Conservation (phyloP, 768 basidiomycete species). For the Leccinellum rugosiceps region DNA sequence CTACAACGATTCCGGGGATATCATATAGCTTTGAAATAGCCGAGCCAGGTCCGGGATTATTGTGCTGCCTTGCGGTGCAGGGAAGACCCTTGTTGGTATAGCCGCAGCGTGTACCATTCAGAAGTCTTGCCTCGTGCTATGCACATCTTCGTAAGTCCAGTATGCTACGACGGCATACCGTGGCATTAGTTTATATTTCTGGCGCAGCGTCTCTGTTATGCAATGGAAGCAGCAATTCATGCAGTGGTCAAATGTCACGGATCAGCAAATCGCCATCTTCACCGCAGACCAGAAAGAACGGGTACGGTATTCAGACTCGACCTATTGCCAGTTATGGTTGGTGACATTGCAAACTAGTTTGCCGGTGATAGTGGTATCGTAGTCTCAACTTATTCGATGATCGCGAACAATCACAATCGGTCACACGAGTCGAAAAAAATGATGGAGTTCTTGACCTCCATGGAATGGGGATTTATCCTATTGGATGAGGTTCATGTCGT, state of each 20-base stretch:
- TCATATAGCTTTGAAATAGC: constrained; percentile 38
- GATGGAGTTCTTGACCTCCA: constrained; percentile 97
- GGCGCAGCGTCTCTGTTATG: constrained; percentile 80
- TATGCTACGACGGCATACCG: background rate
- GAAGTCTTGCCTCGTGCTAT: constrained; percentile 95
- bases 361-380: constrained; percentile 97
- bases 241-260: constrained; percentile 97
- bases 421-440: constrained; percentile 99
- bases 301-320: constrained; percentile 39
- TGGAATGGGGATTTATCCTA: constrained; percentile 99
- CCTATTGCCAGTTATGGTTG: background rate
- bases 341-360: constrained; percentile 54
- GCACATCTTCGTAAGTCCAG: constrained; percentile 87
- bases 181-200: constrained; percentile 8
- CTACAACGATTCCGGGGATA: background rate
- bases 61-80: constrained; percentile 96
- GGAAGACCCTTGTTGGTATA: constrained; percentile 97
- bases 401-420: constrained; percentile 95
- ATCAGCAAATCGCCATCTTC: constrained; percentile 96
- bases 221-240: constrained; percentile 99
- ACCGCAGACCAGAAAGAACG: constrained; percentile 98
- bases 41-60: constrained; percentile 98
- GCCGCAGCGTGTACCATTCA: constrained; percentile 99
- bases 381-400: constrained; percentile 99
- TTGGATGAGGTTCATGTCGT: constrained; percentile 99